Evolutionary conservation across 2,329 filamentous ascomycete genomes (phyloP).

Genomic region (Phoma herbarum): DNA sequence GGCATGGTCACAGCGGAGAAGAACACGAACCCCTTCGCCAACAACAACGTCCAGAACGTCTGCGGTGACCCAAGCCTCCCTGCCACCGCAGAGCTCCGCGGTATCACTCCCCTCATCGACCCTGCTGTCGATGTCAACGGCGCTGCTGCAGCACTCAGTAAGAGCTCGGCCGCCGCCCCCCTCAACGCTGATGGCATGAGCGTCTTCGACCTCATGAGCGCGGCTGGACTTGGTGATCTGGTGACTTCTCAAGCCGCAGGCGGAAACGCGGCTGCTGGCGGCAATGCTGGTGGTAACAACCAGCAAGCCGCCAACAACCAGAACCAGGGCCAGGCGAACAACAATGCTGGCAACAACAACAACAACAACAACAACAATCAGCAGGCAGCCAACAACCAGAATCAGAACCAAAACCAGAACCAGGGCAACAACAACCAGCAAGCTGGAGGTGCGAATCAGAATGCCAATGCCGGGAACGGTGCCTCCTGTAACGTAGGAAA

Average conservation of each 20-base stretch:
- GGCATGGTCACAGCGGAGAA: conserved; percentile 73
- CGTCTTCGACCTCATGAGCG: conserved; percentile 69
- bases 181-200: conserved; percentile 69
- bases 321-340: conserved; percentile 8
- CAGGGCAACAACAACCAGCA: conserved; percentile 26
- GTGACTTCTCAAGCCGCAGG: conserved; percentile 53
- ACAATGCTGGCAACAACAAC: conserved; percentile 2
- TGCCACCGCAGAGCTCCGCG: conserved; percentile 67
- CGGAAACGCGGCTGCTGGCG: conserved; percentile 9
- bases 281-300: conserved; percentile 11
- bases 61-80: conserved; percentile 71
- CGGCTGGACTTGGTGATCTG: conserved; percentile 71
- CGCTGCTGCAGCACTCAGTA: conserved; percentile 68
- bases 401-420: conserved; percentile 20
- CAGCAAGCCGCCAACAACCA: conserved; percentile 18
- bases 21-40: conserved; percentile 75
- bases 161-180: conserved; percentile 60
- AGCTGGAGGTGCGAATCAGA: conserved; percentile 18
- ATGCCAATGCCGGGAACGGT: conserved; percentile 18
- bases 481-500: conserved; percentile 2
- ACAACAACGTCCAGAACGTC: conserved; percentile 65
- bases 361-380: conserved; percentile 23
- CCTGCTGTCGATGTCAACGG: conserved; percentile 67
- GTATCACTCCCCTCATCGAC: conserved; percentile 73
- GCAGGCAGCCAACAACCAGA: conserved; percentile 20